Evolutionary conservation across 192 early-diverging fungal genomes (phyloP).

Genomic region (Coemansia sp.): DNA sequence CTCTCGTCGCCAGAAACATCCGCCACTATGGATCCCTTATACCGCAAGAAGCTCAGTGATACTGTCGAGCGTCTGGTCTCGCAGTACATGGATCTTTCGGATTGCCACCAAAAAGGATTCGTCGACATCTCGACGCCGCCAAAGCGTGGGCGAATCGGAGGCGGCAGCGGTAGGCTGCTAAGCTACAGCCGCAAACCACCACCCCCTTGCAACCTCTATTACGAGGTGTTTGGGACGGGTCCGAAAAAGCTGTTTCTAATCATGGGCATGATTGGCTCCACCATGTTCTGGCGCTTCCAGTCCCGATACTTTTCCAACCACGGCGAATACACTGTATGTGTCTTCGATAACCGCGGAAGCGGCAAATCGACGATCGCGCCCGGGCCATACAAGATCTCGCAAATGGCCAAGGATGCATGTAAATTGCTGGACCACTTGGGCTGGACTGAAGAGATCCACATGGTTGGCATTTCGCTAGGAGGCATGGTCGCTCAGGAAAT

Average conservation of each 20-base stretch:
- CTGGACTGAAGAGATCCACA: slow-evolving; percentile 70
- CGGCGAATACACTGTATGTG: slow-evolving; percentile 68
- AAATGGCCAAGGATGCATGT: slow-evolving; percentile 76
- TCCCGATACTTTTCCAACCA: slow-evolving; percentile 66
- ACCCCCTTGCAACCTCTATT: slow-evolving; percentile 61
- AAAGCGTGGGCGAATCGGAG: background rate
- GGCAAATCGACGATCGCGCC: slow-evolving; percentile 54
- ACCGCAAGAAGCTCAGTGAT: background rate
- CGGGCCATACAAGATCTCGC: slow-evolving; percentile 61
- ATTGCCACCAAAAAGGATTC: slow-evolving; percentile 19
- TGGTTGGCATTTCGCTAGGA: slow-evolving; percentile 86
- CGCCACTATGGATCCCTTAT: background rate
- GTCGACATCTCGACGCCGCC: slow-evolving; percentile 21
- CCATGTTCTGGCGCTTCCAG: slow-evolving; percentile 59
- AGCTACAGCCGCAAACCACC: slow-evolving; percentile 4
- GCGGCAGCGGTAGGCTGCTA: slow-evolving; percentile 8
- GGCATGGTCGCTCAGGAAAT: slow-evolving; percentile 86
- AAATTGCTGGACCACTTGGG: slow-evolving; percentile 72
- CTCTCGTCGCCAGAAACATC: background rate
- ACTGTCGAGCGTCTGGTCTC: slow-evolving; percentile 8
- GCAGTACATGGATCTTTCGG: slow-evolving; percentile 27
- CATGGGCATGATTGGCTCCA: slow-evolving; percentile 63
- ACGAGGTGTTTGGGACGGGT: slow-evolving; percentile 76
- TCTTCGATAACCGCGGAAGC: slow-evolving; percentile 87
- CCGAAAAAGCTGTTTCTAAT: slow-evolving; percentile 71